Base-by-base conservation (phyloP, 2,329 filamentous ascomycete species). In the Pseudodiploospora longispora region DNA sequence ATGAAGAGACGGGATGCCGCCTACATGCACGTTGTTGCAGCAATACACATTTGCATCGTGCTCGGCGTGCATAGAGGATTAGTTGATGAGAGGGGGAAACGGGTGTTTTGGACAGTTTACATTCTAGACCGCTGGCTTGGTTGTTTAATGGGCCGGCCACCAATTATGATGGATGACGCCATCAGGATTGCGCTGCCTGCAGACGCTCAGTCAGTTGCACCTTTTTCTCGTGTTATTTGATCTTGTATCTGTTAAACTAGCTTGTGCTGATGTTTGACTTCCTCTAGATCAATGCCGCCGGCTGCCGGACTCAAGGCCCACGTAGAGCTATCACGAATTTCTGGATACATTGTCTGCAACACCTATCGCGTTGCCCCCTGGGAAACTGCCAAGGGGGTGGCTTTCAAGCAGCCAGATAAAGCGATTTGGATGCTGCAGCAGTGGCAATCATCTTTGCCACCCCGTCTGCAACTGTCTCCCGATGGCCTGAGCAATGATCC, bases 71-170 rank as follows among this genome's bases (percentile, higher is more conserved):
- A 75, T 48, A 58, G 65, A 10, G 69, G 68, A 4, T 65, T 61
- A 50, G 57, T 63, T 3, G 63, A 71, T 36, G 71, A 75, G 51
- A 54, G 55, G 27, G 65, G 64, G 2, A 73, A 69, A 50, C 59
- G 72, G 32, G 60, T 70, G 5, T 75, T 76, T 43, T 76, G 72
- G 72, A 75, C 71, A 0, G 59, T 75, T 2, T 75, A 73, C 44
- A 63, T 71, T n/a, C 54, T 76, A 10, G 71, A 75, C 49, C 62
- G 71, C 38, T 74, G 60, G 57, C 49, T 75, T 36, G 69, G 71
- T 47, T 73, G 69, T 44, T 57, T 75, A 4, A 70, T 73, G 61
- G 72, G 73, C 5, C 64, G 72, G 10, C 70, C 72, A 1, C 67
- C 71, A 0, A 63, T 64, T 3, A 67, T 73, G 9, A 59, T 62